Evolutionary conservation across 2,329 filamentous ascomycete species (phyloP), one percentile per base, ranked within the genome.

Genomic region (Pyricularia pennisetigena): DNA sequence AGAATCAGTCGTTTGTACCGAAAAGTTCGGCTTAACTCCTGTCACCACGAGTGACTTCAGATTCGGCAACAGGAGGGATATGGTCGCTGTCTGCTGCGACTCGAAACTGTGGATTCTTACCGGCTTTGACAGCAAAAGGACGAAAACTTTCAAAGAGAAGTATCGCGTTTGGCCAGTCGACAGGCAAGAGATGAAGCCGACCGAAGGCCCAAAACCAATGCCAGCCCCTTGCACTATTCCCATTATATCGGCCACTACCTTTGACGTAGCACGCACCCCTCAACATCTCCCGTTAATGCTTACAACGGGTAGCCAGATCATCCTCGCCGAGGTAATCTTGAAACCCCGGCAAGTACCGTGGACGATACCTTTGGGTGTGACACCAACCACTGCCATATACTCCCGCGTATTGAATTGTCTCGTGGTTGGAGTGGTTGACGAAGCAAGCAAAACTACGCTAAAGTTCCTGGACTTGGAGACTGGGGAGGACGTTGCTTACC

Each of bases 391-490:
- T 61, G 72, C 89, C 1, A 75, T 89, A 4, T 88, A 86, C 72
- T 88, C 85, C 1, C 78, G 81, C 49, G 76, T 76, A 8, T 80
- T 87, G 65, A 79, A 83, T 57, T 85, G 80, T 70, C 79, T 86
- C 30, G 75, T 89, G 57, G 84, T 86, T n/a, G 85, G 82, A 0
- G 78, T 85, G 23, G 70, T 70, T 20, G 59, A 62, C 12, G 26
- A 5, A 72, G 78, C 10, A 76, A 79, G 4, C 76, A 80, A 76
- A 30, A 79, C 85, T 9, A 84, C 82, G 1, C 74, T 90, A 29
- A 77, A 81, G 28, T 88, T 90, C 68, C 74, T 90, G 32, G 84
- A 88, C 68, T 80, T 83, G 0, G 80, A 83, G 8, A 85, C 83
- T 0, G 87, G 87, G 1, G 73, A 76, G 5, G 79, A 85, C 68